A percentile compares a stretch with the other conserved stretches of the same genome.
Evolutionary conservation across 306 rosid species (phyloP).

Genomic region (Lupinus albus): DNA sequence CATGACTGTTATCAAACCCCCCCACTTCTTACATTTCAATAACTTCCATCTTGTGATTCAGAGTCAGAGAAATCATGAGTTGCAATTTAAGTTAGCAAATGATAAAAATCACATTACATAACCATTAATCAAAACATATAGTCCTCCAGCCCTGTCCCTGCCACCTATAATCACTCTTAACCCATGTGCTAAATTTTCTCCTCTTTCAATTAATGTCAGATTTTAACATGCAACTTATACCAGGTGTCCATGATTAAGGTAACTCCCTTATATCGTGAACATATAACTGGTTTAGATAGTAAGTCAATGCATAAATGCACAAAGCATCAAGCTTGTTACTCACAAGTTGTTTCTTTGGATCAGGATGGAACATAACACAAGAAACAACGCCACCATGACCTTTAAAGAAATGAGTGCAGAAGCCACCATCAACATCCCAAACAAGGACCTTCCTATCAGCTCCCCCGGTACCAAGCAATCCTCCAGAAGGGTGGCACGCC

Average conservation of each 20-base stretch:
- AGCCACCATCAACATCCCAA: constrained; percentile 96
- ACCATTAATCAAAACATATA: too few species aligned
- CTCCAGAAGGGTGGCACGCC: constrained; percentile 86
- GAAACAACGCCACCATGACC: constrained; percentile 90
- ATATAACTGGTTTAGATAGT: constrained; percentile 1
- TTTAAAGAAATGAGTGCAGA: constrained; percentile 85
- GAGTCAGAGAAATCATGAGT: neutral
- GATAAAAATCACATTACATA: too few species aligned
- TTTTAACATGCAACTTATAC: neutral
- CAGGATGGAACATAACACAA: constrained; percentile 75
- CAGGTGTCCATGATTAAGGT: neutral
- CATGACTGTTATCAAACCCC: neutral
- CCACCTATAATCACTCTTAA: too few species aligned
- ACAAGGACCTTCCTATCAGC: constrained; percentile 90
- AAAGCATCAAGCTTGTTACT: constrained; percentile 35
- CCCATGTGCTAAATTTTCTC: neutral
- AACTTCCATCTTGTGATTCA: constrained; percentile 11
- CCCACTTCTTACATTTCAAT: neutral
- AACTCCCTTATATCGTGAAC: neutral
- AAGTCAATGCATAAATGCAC: neutral
- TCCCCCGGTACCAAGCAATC: constrained; percentile 89
- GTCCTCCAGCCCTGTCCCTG: too few species aligned
- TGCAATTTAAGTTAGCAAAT: neutral
- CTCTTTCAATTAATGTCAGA: constrained; percentile 6
- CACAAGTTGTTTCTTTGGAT: constrained; percentile 71